Percentiles rank a stretch among this genome's conserved stretches.
phyloP scores from a whole-genome alignment of 805 yeast species.

The Metschnikowia shivogae region DNA sequence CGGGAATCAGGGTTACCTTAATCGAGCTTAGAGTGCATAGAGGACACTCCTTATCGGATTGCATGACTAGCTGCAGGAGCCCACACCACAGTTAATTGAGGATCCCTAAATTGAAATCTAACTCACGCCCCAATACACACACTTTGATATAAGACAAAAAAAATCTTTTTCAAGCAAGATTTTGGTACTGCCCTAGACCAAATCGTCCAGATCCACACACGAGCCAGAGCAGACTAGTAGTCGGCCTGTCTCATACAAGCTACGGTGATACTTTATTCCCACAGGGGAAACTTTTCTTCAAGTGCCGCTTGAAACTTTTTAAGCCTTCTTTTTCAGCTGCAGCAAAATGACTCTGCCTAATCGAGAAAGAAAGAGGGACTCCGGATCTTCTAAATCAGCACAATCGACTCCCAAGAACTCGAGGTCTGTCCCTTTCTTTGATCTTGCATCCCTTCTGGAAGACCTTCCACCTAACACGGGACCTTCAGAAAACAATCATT shows the following conservation, averaged over 20 bases:
- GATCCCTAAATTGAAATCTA: slow-evolving; percentile 1
- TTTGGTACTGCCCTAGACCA: too few species aligned
- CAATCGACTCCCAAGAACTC: neutral
- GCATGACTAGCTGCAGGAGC: slow-evolving; percentile 5
- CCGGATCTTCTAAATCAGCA: neutral
- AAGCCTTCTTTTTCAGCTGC: too few species aligned
- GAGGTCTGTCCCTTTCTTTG: slow-evolving; percentile 7
- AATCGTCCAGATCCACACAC: too few species aligned
- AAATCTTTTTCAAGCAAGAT: neutral
- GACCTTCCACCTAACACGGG: slow-evolving; percentile 19
- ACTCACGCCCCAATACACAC: neutral
- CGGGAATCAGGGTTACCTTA: too few species aligned
- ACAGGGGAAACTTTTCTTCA: neutral
- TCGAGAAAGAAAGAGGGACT: neutral
- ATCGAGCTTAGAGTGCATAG: neutral
- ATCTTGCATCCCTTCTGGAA: slow-evolving; percentile 9
- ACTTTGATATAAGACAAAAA: neutral
- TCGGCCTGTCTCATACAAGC: too few species aligned
- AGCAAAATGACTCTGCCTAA: slow-evolving; percentile 3
- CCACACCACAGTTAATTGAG: slow-evolving; percentile 4
- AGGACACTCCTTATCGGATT: slow-evolving; percentile 1
- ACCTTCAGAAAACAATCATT: slow-evolving; percentile 11
- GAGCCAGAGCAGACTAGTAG: too few species aligned
- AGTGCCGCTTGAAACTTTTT: neutral
- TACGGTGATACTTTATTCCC: too few species aligned